phyloP scores from a whole-genome alignment of 257 asterid species.

The Gentiana straminea region DNA sequence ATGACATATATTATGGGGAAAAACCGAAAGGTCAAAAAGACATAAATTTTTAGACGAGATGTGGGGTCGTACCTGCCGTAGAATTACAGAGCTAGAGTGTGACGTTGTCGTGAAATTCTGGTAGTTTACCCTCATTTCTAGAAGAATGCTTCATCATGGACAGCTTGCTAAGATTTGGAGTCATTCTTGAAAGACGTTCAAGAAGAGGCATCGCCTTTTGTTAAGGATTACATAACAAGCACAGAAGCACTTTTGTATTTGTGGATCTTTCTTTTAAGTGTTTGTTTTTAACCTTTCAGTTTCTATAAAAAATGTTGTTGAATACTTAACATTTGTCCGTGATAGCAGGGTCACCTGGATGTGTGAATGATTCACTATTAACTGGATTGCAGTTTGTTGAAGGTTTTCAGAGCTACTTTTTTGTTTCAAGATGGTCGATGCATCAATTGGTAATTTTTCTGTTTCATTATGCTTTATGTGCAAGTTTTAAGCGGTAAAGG shows the following conservation, averaged over 20 bases:
- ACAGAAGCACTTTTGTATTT: background rate
- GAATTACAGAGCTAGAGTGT: too few species aligned
- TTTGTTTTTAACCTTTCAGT: background rate
- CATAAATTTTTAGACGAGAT: too few species aligned
- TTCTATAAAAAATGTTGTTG: background rate
- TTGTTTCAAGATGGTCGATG: conserved; percentile 84
- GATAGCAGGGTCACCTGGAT: conserved; percentile 75
- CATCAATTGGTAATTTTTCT: conserved; percentile 68
- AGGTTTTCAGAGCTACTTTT: conserved; percentile 75
- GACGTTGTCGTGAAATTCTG: too few species aligned
- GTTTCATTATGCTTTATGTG: background rate
- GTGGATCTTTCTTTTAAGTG: background rate
- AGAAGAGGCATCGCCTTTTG: too few species aligned
- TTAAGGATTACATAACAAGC: background rate
- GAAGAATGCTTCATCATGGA: too few species aligned
- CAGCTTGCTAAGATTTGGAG: too few species aligned
- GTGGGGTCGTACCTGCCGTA: too few species aligned
- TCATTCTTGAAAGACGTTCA: too few species aligned
- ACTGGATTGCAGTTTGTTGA: conserved; percentile 87
- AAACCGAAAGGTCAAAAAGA: too few species aligned
- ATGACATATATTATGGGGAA: too few species aligned
- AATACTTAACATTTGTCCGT: conserved; percentile 4
- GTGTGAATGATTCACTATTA: conserved; percentile 61
- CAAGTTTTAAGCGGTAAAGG: background rate
- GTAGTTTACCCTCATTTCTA: too few species aligned